phyloP scores from a whole-genome alignment of 1,284 basidiomycete genomes.

The Marasmius oreades region DNA sequence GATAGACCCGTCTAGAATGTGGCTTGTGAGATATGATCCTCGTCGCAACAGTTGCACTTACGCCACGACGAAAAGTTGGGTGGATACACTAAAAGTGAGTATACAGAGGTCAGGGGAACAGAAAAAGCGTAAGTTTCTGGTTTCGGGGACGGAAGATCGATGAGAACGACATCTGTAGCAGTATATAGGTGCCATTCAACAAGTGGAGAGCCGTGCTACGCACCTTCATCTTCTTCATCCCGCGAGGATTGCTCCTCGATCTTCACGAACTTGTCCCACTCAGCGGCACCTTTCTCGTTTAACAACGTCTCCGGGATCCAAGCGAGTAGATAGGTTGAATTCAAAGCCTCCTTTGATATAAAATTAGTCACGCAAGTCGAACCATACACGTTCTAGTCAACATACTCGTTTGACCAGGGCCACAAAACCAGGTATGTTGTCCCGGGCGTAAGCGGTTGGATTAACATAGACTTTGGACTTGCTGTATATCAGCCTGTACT shows the following conservation, averaged over 20 bases:
- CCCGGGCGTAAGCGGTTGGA: conserved; percentile 86
- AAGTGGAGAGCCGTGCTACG: conserved; percentile 19
- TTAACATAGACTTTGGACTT: conserved; percentile 94
- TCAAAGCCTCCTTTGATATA: conserved; percentile 60
- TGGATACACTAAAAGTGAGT: conserved; percentile 84
- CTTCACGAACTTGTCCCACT: conserved; percentile 84
- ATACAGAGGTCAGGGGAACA: conserved; percentile 84
- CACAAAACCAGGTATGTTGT: conserved; percentile 93
- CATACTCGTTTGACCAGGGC: conserved; percentile 80
- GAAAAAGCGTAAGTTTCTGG: conserved; percentile 95
- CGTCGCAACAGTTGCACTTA: conserved; percentile 38
- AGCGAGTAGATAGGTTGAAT: conserved; percentile 72
- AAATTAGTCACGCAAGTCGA: conserved; percentile 13
- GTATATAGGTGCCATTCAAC: conserved; percentile 10
- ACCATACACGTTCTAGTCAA: conserved; percentile 13
- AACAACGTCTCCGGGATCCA: conserved; percentile 84
- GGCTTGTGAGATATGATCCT: conserved; percentile 9
- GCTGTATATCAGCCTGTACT: conserved; percentile 75
- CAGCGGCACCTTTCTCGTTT: conserved; percentile 69
- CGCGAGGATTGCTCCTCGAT: conserved; percentile 62
- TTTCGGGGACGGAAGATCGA: conserved; percentile 70
- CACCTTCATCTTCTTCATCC: conserved; percentile 73
- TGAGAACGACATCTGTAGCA: conserved; percentile 66
- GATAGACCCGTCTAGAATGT: conserved; percentile 63
- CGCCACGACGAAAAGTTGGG: conserved; percentile 88